Evolutionary conservation across 148 eudicot species (phyloP), one percentile per base, ranked within the genome.

Genomic region (Rhododendron ferrugineum): DNA sequence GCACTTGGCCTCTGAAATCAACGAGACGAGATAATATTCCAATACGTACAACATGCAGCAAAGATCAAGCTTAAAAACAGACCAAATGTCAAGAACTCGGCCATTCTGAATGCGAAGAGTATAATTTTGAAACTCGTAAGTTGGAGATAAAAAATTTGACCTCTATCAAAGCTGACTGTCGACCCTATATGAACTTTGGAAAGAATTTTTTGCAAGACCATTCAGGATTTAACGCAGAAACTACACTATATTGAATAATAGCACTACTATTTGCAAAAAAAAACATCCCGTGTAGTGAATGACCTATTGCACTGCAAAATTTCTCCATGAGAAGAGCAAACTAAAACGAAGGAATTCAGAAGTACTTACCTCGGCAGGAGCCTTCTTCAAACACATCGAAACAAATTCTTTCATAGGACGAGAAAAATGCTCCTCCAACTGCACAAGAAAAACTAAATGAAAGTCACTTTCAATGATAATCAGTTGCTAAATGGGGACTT

Each of bases 401-500:
- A 96, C 98, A 86, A 94, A 91, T 88, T 96, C 99, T 89, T 96
- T 96, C 92, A 96, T 89, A 32, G 95, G 95, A 82, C 99, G 98
- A 86, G 99, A 94, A 83, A 94, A 96, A 83, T 96, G 99, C 68
- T 96, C 99, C 84, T 96, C 99, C 77, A 96, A 92, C 99, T 96
- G 98, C 89, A 87, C 37, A 84, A 32, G 70, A 87, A 79, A 86
- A 82, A 82, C 36, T 91, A 84, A 68, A 62, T 32, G 37, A 87
- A 34, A 68, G 18, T 46, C 37, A 42, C n/a, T 80, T 78, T 34
- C 81, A 88, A 16, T 34, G 83, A 68, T 22, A 47, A 72, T 28
- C 26, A 75, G 52, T 80, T 7, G 72, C 50, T 40, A 72, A 50
- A 79, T 82, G 66, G 62, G 62, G 2, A 60, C 77, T 44, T 68